A percentile compares a stretch with the other conserved stretches of the same genome.
These are phyloP conservation scores for Terana coerulea DNA, from an alignment of 768 basidiomycete species.

Conservation along the genomic window DNA sequence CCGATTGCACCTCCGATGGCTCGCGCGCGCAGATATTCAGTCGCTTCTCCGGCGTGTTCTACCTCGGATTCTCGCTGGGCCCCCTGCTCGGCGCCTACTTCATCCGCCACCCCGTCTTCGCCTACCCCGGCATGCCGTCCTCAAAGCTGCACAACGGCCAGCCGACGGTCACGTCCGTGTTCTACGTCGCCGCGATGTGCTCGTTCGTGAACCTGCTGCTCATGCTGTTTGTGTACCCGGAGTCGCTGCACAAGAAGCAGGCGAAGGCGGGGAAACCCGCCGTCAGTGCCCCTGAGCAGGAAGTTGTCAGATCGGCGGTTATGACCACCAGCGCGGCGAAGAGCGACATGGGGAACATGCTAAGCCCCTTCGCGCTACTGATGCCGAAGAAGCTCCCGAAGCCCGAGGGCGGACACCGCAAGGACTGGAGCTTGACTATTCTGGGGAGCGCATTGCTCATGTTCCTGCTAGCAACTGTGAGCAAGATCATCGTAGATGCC, in stretches of 20 bases:
- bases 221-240: slow-evolving; percentile 49
- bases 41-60: slow-evolving; percentile 72
- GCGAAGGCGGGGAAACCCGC: slow-evolving; percentile 35
- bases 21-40: slow-evolving; percentile 60
- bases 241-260: slow-evolving; percentile 40
- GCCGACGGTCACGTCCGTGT: slow-evolving; percentile 44
- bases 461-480: background rate
- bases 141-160: slow-evolving; percentile 27
- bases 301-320: background rate
- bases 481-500: background rate
- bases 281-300: slow-evolving; percentile 28
- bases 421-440: slow-evolving; percentile 73
- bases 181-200: slow-evolving; percentile 46
- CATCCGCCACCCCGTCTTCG: slow-evolving; percentile 40
- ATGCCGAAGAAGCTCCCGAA: slow-evolving; percentile 48
- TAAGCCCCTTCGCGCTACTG: slow-evolving; percentile 70
- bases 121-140: slow-evolving; percentile 22
- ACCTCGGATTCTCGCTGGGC: slow-evolving; percentile 73
- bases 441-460: slow-evolving; percentile 41
- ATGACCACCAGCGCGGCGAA: background rate
- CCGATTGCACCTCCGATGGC: slow-evolving; percentile 78
- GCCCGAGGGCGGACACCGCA: slow-evolving; percentile 36
- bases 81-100: slow-evolving; percentile 63
- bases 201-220: slow-evolving; percentile 53
- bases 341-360: slow-evolving; percentile 34